Evolutionary conservation across 2,329 filamentous ascomycete genomes (phyloP), one percentile per base, ranked within the genome.

Genomic region (Whalleya microplaca): DNA sequence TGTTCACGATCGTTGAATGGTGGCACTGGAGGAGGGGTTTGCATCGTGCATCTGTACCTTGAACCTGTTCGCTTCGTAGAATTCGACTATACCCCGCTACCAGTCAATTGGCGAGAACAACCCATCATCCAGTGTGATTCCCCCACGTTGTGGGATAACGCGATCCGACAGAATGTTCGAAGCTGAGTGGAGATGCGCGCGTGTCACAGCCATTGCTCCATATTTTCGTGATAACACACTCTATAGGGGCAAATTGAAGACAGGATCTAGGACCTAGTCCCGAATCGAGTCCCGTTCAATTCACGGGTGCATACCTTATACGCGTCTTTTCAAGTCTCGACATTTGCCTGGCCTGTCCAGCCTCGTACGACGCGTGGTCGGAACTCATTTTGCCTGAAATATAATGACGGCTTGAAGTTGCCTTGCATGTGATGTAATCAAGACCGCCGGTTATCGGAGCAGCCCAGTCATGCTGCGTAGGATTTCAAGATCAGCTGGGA

Each of bases 141-240:
- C 69, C 74, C 75, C 75, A 76, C 74, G 74, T 76, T 76, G 66
- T 70, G 56, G 45, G 55, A 71, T 71, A 63, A 67, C 63, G 59
- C 66, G 64, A 64, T 62, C 64, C 56, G 61, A 66, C 52, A 56
- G 64, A 57, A 64, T 56, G 51, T 58, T 57, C 55, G 40, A 61
- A 57, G 48, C 48, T 52, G 29, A 46, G 51, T 53, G 55, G 59
- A 46, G 55, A 58, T 48, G 32, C 16, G 51, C 56, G 41, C 49
- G 51, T 48, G 49, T 49, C 32, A 57, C 52, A 46, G 51, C 48
- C 41, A 46, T 55, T 50, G 44, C 50, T 56, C 41, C 32, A 40
- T 49, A 23, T 50, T 53, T 52, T 52, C 51, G 32, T 48, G 53
- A 53, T 42, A 21, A 27, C 40, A 27, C 40, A 19, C 20, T 42